A percentile compares a stretch with the other conserved stretches of the same genome.
Conservation (phyloP, 2,329 filamentous ascomycete genomes). For the Chaetomium olivaceum region DNA sequence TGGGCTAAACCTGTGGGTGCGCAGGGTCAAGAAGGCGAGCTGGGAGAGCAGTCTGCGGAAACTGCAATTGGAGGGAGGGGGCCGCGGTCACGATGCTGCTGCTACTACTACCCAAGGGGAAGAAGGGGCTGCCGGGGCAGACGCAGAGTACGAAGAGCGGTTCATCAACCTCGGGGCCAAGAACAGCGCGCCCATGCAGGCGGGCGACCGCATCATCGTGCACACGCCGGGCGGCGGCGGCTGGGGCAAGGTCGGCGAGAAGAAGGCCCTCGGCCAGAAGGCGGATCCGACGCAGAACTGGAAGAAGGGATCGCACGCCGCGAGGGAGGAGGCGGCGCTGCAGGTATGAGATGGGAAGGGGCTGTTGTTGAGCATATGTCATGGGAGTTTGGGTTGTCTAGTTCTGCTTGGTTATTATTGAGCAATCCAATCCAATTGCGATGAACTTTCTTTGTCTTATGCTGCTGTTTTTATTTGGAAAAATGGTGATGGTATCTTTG, state of each 20-base stretch:
- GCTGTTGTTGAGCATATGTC: not conserved
- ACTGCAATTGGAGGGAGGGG: conserved; percentile 36
- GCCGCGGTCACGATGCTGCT: not conserved
- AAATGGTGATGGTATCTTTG: not conserved
- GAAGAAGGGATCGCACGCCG: conserved; percentile 58
- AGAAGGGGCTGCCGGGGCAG: conserved; percentile 33
- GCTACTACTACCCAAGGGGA: no score
- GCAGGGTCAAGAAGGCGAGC: conserved; percentile 63
- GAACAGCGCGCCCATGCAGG: conserved; percentile 74
- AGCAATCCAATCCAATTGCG: not conserved
- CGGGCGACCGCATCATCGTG: conserved; percentile 76
- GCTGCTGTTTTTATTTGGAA: not conserved
- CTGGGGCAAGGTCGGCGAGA: conserved; percentile 65
- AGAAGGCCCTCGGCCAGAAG: conserved; percentile 51
- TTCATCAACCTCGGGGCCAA: conserved; percentile 75
- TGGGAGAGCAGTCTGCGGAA: conserved; percentile 48
- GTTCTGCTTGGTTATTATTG: not conserved
- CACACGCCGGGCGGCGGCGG: conserved; percentile 77
- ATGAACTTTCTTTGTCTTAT: not conserved
- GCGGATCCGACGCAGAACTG: conserved; percentile 58
- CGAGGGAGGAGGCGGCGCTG: conserved; percentile 59
- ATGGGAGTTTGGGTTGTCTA: no score
- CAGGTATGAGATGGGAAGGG: conserved; percentile 46
- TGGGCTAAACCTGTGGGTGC: conserved; percentile 85
- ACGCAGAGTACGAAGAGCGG: conserved; percentile 56